Evolutionary conservation across 805 yeast genomes (phyloP), one percentile per base, ranked within the genome.

Genomic region (Candida schatavii): DNA sequence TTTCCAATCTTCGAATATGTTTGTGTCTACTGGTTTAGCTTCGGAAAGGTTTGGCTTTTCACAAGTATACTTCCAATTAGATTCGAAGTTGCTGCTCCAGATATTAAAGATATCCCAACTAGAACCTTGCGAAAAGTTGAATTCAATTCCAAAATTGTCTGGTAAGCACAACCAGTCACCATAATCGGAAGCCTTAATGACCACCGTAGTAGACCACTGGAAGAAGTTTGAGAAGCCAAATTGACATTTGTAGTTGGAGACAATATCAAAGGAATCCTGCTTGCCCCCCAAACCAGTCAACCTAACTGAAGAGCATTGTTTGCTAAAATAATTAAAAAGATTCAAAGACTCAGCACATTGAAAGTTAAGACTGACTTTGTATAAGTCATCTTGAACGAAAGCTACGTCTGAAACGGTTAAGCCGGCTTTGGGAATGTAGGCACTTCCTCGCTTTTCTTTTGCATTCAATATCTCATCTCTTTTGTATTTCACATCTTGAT

Each of bases 321-420:
- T 42, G 35, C 45, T 35, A 40, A 41, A 44, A 15, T 46, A 39
- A 19, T 42, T 40, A 30, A 40, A 48, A 25, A 48, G 41, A 37
- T 42, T 38, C 17, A 50, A 45, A 36, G 46, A 27, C 26, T 36
- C 50, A n/a, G 46, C 47, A n/a, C 56, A 46, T 27, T 47, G 46
- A 29, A 53, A 55, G 33, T 47, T 42, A 26, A 55, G 37, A 14
- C 52, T 49, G 33, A 51, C 56, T 45, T 55, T 48, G 46, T 43
- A 54, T 23, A 48, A 35, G 40, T 48, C 51, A 27, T 40, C 55
- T 26, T 43, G 34, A 20, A 50, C 52, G 33, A 31, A 47, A 10
- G 39, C 41, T 38, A 52, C 47, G 31, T 52, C 48, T n/a, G 50
- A 44, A 11, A 50, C 51, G 19, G 44, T 41, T 37, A 51, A 49